phyloP scores from a whole-genome alignment of 2,329 filamentous ascomycete genomes.

The Cordyceps fumosorosea region DNA sequence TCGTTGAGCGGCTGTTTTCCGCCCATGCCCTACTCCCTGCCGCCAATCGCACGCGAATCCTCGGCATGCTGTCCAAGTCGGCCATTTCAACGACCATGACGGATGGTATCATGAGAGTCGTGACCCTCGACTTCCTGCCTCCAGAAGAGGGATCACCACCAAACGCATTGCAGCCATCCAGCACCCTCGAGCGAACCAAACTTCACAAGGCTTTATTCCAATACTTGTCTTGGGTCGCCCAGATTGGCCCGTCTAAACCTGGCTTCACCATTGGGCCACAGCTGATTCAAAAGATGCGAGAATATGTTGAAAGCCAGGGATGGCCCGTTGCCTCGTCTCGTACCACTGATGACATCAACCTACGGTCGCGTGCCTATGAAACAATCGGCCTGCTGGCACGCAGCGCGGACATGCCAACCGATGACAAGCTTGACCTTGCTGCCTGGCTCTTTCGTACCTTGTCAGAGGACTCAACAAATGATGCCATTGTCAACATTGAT shows the following conservation, averaged over 20 bases:
- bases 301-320: conserved; percentile 72
- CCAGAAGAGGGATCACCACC: conserved; percentile 8
- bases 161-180: conserved; percentile 30
- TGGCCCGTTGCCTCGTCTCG: conserved; percentile 66
- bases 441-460: conserved; percentile 79
- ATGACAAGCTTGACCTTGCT: conserved; percentile 48
- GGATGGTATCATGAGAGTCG: conserved; percentile 59
- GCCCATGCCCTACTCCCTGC: conserved; percentile 69
- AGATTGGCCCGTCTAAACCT: conserved; percentile 54
- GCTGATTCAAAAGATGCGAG: conserved; percentile 61
- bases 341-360: conserved; percentile 52
- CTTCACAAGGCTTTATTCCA: conserved; percentile 77
- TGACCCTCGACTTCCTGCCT: conserved; percentile 57
- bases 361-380: conserved; percentile 81
- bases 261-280: conserved; percentile 61
- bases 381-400: conserved; percentile 77
- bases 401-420: conserved; percentile 50
- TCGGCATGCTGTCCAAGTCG: conserved; percentile 72
- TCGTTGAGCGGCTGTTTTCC: conserved; percentile 62
- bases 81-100: conserved; percentile 64
- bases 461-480: conserved; percentile 67
- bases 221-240: conserved; percentile 81
- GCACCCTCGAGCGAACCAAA: conserved; percentile 68
- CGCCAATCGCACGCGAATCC: conserved; percentile 69
- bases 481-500: conserved; percentile 81